Conservation (phyloP, 2,329 filamentous ascomycete species). For the Penicillium sp. region DNA sequence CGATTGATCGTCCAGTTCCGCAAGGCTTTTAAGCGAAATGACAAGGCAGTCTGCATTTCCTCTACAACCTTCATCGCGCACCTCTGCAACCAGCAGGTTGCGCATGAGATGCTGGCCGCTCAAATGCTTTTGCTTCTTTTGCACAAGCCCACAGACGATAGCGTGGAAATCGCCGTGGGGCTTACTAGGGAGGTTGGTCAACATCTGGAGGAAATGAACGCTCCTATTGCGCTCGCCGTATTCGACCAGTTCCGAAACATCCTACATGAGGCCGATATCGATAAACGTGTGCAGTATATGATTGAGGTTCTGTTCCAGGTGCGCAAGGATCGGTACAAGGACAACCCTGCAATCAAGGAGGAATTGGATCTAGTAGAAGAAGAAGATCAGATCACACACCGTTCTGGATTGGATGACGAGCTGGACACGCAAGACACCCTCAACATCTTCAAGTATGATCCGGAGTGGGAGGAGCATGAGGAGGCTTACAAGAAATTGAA, state of each 20-base stretch:
- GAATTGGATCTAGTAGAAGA: conserved; percentile 95
- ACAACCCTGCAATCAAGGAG: conserved; percentile 84
- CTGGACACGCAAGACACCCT: conserved; percentile 80
- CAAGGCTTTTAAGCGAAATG: conserved; percentile 92
- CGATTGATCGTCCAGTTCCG: conserved; percentile 87
- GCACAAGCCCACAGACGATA: conserved; percentile 94
- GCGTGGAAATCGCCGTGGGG: conserved; percentile 93
- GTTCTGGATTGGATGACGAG: conserved; percentile 74
- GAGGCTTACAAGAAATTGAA: conserved; percentile 85
- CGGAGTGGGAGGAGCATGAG: conserved; percentile 86
- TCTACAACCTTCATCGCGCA: conserved; percentile 94
- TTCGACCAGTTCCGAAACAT: conserved; percentile 97
- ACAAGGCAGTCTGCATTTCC: conserved; percentile 91
- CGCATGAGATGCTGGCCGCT: conserved; percentile 86
- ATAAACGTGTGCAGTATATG: conserved; percentile 99
- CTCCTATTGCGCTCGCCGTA: conserved; percentile 78
- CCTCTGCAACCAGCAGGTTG: conserved; percentile 92
- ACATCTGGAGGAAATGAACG: conserved; percentile 92
- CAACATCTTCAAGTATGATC: conserved; percentile 93
- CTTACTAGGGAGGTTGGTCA: conserved; percentile 90
- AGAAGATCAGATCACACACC: conserved; percentile 95
- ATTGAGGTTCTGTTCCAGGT: conserved; percentile 97
- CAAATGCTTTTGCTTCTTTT: conserved; percentile 89
- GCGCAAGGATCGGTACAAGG: conserved; percentile 93
- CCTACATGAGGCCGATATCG: conserved; percentile 92